phyloP scores from a whole-genome alignment of 1,139 yeast genomes.

The Hemisphaericaspora xylanilytica region DNA sequence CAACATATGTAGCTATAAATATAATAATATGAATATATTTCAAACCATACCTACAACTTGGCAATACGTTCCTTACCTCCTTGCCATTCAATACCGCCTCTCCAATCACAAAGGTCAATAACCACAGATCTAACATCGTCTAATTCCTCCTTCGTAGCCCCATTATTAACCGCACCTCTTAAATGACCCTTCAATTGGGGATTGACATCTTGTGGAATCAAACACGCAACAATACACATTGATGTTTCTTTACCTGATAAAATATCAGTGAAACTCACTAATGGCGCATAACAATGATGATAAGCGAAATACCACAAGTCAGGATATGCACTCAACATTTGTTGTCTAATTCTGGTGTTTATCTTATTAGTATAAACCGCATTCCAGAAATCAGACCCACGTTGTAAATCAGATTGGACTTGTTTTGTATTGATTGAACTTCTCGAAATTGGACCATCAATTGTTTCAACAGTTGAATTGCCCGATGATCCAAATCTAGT shows the following conservation, averaged over 20 bases:
- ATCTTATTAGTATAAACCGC: slow-evolving; percentile 70
- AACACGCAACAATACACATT: slow-evolving; percentile 70
- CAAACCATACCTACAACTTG: slow-evolving; percentile 43
- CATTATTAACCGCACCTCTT: slow-evolving; percentile 78
- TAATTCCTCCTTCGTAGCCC: slow-evolving; percentile 66
- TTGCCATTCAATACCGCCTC: slow-evolving; percentile 53
- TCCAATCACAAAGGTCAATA: slow-evolving; percentile 69
- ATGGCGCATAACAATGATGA: slow-evolving; percentile 73
- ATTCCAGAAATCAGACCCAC: slow-evolving; percentile 74
- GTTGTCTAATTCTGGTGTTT: slow-evolving; percentile 61
- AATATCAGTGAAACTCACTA: slow-evolving; percentile 66
- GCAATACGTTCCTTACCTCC: slow-evolving; percentile 64
- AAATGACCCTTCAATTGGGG: slow-evolving; percentile 91
- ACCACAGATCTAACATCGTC: slow-evolving; percentile 60
- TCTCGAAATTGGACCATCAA: slow-evolving; percentile 43
- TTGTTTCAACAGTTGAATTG: slow-evolving; percentile 28
- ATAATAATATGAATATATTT: too few relatives aligned
- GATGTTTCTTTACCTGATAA: slow-evolving; percentile 71
- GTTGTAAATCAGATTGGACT: slow-evolving; percentile 29
- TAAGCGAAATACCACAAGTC: slow-evolving; percentile 77
- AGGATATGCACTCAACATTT: slow-evolving; percentile 74
- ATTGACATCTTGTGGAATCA: slow-evolving; percentile 92
- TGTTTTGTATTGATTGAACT: slow-evolving; percentile 30
- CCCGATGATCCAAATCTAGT: slow-evolving; percentile 28
- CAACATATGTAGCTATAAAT: too few relatives aligned